Percentiles rank a stretch among this genome's conserved stretches.
Conservation (phyloP, 306 rosid species). For the Cyclanthera cordifolia region DNA sequence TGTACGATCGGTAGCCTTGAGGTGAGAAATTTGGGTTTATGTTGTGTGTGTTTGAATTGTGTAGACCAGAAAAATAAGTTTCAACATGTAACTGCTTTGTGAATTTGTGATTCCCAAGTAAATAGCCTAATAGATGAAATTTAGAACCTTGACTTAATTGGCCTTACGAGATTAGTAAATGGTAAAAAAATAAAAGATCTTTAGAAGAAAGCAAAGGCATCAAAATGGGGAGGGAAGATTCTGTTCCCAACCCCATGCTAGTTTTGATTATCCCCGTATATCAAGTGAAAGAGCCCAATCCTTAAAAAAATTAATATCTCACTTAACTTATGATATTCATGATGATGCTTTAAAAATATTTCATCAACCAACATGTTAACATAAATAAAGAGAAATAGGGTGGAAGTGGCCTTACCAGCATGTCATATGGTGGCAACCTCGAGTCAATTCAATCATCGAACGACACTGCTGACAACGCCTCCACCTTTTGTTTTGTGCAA, state of each 20-base stretch:
- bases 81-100: not conserved
- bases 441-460: constrained; percentile 70
- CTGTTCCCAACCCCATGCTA: too few species aligned
- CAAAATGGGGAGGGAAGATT: not conserved
- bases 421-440: constrained; percentile 85
- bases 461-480: constrained; percentile 85
- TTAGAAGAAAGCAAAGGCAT: not conserved
- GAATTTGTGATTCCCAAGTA: not conserved
- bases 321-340: not conserved
- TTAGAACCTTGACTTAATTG: not conserved
- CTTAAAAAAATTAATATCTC: constrained; percentile 3
- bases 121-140: not conserved
- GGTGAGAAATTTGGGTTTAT: not conserved
- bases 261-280: not conserved
- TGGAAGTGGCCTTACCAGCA: constrained; percentile 60
- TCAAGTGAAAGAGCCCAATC: too few species aligned
- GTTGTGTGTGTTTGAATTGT: not conserved
- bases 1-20: not conserved
- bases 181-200: not conserved
- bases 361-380: not conserved
- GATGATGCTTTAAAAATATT: not conserved
- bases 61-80: not conserved
- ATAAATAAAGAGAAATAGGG: not conserved
- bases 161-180: not conserved
- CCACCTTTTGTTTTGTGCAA: constrained; percentile 74